Conservation (phyloP, 768 basidiomycete genomes). For the Rhodotorula babjevae region DNA sequence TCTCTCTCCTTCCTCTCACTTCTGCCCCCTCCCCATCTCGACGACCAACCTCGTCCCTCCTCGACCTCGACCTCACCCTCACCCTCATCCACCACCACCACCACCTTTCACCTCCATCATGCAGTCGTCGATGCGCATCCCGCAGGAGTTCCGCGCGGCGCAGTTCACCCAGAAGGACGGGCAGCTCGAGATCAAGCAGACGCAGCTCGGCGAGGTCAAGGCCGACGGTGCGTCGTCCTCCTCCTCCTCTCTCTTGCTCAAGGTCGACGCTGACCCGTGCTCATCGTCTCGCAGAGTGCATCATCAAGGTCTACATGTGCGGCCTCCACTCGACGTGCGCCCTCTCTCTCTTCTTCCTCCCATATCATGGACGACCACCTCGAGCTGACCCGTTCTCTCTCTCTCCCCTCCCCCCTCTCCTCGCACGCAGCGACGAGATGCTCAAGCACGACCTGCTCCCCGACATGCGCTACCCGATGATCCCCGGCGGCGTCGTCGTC, state of each 20-base stretch:
- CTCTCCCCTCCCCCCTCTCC: background rate
- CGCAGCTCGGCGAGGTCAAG: background rate
- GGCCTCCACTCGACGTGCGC: background rate
- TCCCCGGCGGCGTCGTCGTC: background rate
- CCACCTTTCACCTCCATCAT: background rate
- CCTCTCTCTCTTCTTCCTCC: background rate
- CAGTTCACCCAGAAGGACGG: background rate
- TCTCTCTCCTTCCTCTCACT: background rate
- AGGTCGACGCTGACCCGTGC: background rate
- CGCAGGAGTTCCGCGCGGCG: background rate
- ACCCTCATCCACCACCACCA: background rate
- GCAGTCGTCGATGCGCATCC: background rate
- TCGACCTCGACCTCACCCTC: too few species aligned
- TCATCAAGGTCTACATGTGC: background rate
- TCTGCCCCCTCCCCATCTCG: background rate
- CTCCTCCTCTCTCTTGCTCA: background rate
- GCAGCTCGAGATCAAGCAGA: background rate
- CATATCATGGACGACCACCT: background rate
- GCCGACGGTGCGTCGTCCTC: background rate
- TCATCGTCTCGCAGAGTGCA: background rate
- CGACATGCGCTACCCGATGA: background rate
- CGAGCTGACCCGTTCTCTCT: background rate
- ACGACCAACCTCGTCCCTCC: background rate
- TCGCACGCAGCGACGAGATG: background rate
- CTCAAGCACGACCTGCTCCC: background rate